Base-by-base conservation (phyloP, 306 rosid genomes). In the Cicer yamashitae region DNA sequence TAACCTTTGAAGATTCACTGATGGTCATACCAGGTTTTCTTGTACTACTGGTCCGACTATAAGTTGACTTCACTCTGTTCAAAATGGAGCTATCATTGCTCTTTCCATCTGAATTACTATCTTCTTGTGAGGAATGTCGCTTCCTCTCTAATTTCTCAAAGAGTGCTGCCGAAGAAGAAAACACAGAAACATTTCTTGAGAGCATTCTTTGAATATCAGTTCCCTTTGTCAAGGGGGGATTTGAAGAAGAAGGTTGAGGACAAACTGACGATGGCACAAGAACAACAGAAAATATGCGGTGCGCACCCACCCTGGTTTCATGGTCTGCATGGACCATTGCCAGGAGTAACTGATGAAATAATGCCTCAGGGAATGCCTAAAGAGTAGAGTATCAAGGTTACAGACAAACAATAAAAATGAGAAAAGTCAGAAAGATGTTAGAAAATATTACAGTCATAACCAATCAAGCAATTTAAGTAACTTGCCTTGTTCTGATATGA, bases 321-420 rank as follows among this genome's bases (percentile, higher is more conserved):
- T 89, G 97, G 89, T 94, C 99, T 57, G 91, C 87, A 82, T 94
- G 93, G 81, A 89, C 93, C 99, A 94, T 94, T 67, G 93, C 93
- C 48, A 85, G 88, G 79, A 94, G 93, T 85, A 94, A 83, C 81
- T 92, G 99, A 80, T 94, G 93, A 83, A 92, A 90, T 83, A 94
- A 83, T 61, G 97, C 92, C 88, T 90, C 98, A 12, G 98, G 98
- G 78, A 94, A 94, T 70, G 96, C 96, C 97, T 92, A 81, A 58
- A 70, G 64, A 75, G 54, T n/a, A 62, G 70, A 59, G 57, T 53
- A 74, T 48, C 62, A 39, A 67, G 39, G 60, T 70, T 25, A 38
- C 40, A 79, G 54, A 71, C 44, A 69, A 64, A 67, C 60, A 84
- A 66, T 7, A 60, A 67, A 71, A 37, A 73, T 10, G 30, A 69